phyloP scores from a whole-genome alignment of 331 rosid species.

The Quercus lobata region DNA sequence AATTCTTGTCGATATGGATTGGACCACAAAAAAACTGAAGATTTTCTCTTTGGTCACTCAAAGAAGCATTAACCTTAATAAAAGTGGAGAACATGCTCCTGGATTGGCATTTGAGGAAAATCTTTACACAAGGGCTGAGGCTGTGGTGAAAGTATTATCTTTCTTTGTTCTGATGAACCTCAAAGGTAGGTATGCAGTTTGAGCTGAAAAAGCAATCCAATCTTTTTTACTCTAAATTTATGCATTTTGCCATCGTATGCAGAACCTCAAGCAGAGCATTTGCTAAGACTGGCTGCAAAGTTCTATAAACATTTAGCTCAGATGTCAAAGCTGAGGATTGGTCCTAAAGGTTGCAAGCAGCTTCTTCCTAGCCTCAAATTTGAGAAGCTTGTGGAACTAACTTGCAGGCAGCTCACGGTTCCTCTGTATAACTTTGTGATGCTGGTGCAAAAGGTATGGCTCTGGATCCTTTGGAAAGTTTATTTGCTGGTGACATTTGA shows the following conservation, averaged over 20 bases:
- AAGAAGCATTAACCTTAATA: slow-evolving; percentile 10
- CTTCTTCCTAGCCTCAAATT: slow-evolving; percentile 27
- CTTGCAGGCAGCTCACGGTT: slow-evolving; percentile 37
- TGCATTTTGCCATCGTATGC: slow-evolving; percentile 4
- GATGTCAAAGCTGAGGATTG: slow-evolving; percentile 38
- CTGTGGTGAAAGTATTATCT: slow-evolving; percentile 32
- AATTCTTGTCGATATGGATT: slow-evolving; percentile 30
- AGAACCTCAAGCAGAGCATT: slow-evolving; percentile 34
- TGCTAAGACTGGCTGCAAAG: slow-evolving; percentile 31
- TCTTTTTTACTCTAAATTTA: background rate
- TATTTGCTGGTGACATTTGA: background rate
- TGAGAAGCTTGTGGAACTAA: slow-evolving; percentile 36
- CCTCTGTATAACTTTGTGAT: slow-evolving; percentile 32
- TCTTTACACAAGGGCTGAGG: slow-evolving; percentile 32
- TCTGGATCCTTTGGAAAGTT: background rate
- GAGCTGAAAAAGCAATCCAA: background rate
- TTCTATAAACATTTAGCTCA: slow-evolving; percentile 40
- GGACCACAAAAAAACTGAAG: slow-evolving; percentile 36
- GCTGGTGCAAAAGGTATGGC: slow-evolving; percentile 27
- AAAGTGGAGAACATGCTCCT: slow-evolving; percentile 11
- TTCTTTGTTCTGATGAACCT: slow-evolving; percentile 33
- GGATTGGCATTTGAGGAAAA: slow-evolving; percentile 34
- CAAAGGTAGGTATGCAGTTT: slow-evolving; percentile 23
- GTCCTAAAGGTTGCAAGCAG: slow-evolving; percentile 41
- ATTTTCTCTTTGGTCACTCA: background rate